These are phyloP conservation scores for Solanum arcanum DNA, from an alignment of 257 asterid species.

Conservation along the genomic window DNA sequence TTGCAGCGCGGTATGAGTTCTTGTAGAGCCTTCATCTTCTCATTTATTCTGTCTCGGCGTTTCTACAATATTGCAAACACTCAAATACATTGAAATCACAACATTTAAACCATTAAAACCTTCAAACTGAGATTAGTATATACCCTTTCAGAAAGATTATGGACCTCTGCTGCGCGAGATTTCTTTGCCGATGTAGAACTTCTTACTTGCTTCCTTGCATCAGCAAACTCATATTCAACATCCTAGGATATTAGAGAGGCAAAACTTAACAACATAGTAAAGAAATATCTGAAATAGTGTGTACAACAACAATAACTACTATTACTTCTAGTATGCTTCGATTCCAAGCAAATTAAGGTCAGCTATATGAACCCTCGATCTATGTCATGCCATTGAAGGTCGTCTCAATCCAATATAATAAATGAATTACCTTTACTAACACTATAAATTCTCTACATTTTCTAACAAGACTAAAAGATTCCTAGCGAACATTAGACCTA, in stretches of 20 bases:
- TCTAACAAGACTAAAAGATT: not conserved
- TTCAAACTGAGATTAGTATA: not conserved
- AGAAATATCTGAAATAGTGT: not conserved
- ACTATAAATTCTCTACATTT: not conserved
- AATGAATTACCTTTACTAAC: not conserved
- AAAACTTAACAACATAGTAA: not conserved
- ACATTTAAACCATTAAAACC: not conserved
- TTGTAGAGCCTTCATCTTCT: slow-evolving; percentile 39
- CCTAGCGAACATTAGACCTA: not conserved
- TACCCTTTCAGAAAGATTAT: slow-evolving; percentile 40
- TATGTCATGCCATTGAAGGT: not conserved
- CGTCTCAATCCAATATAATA: not conserved
- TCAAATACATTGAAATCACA: not conserved
- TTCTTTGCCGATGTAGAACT: slow-evolving; percentile 21
- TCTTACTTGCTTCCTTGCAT: slow-evolving; percentile 15
- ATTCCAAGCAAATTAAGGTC: not conserved
- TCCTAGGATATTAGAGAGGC: slow-evolving; percentile 7
- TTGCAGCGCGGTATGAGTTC: slow-evolving; percentile 42
- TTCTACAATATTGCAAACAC: slow-evolving; percentile 19
- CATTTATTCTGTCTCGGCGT: slow-evolving; percentile 42
- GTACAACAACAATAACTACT: not conserved
- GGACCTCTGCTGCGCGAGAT: slow-evolving; percentile 45
- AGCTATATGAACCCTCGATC: not conserved
- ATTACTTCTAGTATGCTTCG: not conserved
- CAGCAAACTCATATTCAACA: slow-evolving; percentile 14